Base-by-base conservation (phyloP, 2,329 filamentous ascomycete species). In the Drechmeria coniospora region DNA sequence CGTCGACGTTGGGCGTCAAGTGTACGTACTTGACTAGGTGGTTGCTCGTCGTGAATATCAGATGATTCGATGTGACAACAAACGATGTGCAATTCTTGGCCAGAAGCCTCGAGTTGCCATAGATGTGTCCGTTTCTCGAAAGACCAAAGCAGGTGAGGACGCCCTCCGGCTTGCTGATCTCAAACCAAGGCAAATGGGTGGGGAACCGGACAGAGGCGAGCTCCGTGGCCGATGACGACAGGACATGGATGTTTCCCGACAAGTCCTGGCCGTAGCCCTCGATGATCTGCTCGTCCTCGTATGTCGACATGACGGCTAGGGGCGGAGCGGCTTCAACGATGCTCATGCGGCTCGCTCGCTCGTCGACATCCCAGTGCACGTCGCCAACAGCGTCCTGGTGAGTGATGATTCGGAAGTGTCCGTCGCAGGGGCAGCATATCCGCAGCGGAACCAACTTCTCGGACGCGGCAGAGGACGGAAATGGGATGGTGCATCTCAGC, bases 21-120 rank as follows among this genome's bases (percentile, higher is more conserved):
- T 98, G 87, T 10, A 94, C 76, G 51, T 94, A 94, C 51, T 98
- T 98, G 36, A 98, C 63, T 4, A 94, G 63, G 49, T 95, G 86
- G 37, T 84, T 84, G 33, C 77, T 84, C 1, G 90, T 98, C 1
- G 90, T 98, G 45, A 87, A 84, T 32, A 95, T 73, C 10, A 98
- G 61, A 57, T 95, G 87, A 13, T 74, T 71, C 0, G 74, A 63
- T 0, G 87, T 93, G 15, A 86, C 57, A 5, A 84, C 50, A 42
- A 93, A 95, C 0, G 90, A 98, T 0, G 87, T 95, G 51, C 84
- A 93, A 41, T 90, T 92, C 50, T 80, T 83, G 10, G 76, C 71
- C 24, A 94, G 57, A 5, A 79, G 59, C 11, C 66, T 70, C 3
- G 75, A 72, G 45, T 86, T 80, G 22, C 78, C 81, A 46, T 80